phyloP scores from a whole-genome alignment of 31 red algal species.

The Asparagopsis taxiformis region DNA sequence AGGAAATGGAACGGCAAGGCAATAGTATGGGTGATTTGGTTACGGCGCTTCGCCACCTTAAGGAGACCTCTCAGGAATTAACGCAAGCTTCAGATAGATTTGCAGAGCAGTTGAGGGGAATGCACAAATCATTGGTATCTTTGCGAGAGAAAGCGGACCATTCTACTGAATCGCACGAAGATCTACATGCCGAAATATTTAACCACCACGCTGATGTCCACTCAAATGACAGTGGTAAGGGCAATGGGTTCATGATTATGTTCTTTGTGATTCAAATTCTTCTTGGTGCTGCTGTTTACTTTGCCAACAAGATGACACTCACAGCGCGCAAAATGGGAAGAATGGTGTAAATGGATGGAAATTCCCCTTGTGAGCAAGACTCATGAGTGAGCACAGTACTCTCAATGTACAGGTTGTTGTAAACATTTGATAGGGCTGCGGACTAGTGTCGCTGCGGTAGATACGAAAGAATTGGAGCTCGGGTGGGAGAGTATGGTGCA shows the following conservation, averaged over 20 bases:
- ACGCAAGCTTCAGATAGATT: constrained; percentile 51
- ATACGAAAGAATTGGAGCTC: too few relatives aligned
- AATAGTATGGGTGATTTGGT: constrained; percentile 31
- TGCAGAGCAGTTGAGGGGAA: constrained; percentile 37
- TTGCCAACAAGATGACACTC: constrained; percentile 53
- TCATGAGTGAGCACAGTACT: neutral
- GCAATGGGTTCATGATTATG: constrained; percentile 43
- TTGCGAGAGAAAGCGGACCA: constrained; percentile 23
- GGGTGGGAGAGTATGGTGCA: too few relatives aligned
- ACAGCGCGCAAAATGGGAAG: constrained; percentile 57
- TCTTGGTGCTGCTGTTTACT: constrained; percentile 31
- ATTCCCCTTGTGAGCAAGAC: neutral
- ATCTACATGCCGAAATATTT: constrained; percentile 56
- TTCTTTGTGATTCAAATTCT: constrained; percentile 63
- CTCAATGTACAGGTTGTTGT: neutral
- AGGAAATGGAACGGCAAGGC: constrained; percentile 58
- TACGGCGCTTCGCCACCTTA: constrained; percentile 27
- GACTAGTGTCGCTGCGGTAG: neutral
- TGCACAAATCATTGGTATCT: constrained; percentile 45
- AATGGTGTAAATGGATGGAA: constrained; percentile 51
- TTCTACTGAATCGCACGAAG: constrained; percentile 51
- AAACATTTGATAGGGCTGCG: neutral
- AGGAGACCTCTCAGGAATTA: constrained; percentile 52
- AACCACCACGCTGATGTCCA: constrained; percentile 50
- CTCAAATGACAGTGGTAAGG: neutral